Percentiles rank a stretch among this genome's conserved stretches.
phyloP scores from a whole-genome alignment of 257 asterid species.

The Solanum pinnatisectum region DNA sequence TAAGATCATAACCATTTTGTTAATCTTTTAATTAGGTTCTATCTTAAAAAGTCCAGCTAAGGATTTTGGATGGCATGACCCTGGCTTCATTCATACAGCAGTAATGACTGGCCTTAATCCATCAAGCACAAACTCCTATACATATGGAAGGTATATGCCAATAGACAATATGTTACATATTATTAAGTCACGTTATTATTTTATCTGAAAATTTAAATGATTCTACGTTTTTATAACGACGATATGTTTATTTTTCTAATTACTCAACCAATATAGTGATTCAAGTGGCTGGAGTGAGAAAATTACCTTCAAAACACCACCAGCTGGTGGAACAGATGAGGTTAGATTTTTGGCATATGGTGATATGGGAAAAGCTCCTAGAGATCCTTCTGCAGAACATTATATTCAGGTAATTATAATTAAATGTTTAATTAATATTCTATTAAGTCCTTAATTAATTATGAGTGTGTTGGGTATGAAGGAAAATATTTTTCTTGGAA shows the following conservation, averaged over 20 bases:
- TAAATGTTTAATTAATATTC: not conserved
- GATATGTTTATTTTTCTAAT: not conserved
- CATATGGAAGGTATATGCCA: not conserved
- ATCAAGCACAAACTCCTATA: slow-evolving; percentile 13
- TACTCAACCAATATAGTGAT: slow-evolving; percentile 21
- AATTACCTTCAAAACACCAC: slow-evolving; percentile 50
- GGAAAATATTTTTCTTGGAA: too few relatives aligned
- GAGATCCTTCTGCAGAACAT: slow-evolving; percentile 65
- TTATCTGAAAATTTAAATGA: not conserved
- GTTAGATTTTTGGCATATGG: slow-evolving; percentile 63
- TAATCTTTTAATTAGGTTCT: slow-evolving; percentile 12
- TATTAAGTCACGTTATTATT: not conserved
- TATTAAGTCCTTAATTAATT: not conserved
- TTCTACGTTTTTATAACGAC: not conserved
- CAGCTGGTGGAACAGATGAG: slow-evolving; percentile 59
- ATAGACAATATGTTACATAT: not conserved
- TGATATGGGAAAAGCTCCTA: slow-evolving; percentile 93
- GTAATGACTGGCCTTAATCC: slow-evolving; percentile 52
- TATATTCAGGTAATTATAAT: slow-evolving; percentile 47
- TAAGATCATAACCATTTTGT: not conserved
- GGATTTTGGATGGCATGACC: slow-evolving; percentile 96
- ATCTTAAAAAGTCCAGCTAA: slow-evolving; percentile 40
- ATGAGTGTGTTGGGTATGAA: not conserved
- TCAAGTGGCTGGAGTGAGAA: slow-evolving; percentile 67
- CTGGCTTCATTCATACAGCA: slow-evolving; percentile 82